Evolutionary conservation across 768 basidiomycete genomes (phyloP), one percentile per base, ranked within the genome.

Genomic region (Suillus bovinus): DNA sequence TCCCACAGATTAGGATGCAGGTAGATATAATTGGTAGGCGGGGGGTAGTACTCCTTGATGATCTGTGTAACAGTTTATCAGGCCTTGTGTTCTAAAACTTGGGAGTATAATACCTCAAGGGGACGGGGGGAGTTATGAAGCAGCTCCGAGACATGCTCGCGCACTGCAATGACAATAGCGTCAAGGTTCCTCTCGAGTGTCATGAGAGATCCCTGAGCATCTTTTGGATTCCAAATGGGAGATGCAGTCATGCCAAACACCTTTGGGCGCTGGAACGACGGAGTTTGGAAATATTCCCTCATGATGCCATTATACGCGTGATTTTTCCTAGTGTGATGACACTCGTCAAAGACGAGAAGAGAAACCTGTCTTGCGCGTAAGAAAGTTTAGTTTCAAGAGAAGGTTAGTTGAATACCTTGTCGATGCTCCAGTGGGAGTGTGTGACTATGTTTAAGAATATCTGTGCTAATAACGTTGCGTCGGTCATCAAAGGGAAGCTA

Each of bases 181-280:
- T 92, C 82, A 72, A 94, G 67, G 66, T 89, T 92, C 47, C 78
- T 76, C 72, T 95, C 91, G 3, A 94, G 77, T 0, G 79, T 79
- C 24, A 77, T 70, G 22, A 96, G 76, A 3, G 90, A 90, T 27
- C 82, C 82, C 22, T 77, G 72, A 0, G 91, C 86, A 58, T 92
- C 83, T 64, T 84, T 88, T 14, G 85, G 81, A 64, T 91, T 90
- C 89, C 90, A 93, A 29, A 94, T 86, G 0, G 94, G 94, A 20
- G 91, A 94, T 0, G 94, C 94, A 0, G 94, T 96, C 88, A 96
- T 90, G 4, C 94, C 94, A 63, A 96, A 92, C n/a, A 96, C 80
- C 71, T 91, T 93, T 11, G 92, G 91, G n/a, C 89, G 80, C 22
- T 77, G 68, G 1, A 68, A 56, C 31, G 46, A 68, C 44, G 76